Evolutionary conservation across 305 asterid species (phyloP).

Genomic region (Fraxinus dipetala): DNA sequence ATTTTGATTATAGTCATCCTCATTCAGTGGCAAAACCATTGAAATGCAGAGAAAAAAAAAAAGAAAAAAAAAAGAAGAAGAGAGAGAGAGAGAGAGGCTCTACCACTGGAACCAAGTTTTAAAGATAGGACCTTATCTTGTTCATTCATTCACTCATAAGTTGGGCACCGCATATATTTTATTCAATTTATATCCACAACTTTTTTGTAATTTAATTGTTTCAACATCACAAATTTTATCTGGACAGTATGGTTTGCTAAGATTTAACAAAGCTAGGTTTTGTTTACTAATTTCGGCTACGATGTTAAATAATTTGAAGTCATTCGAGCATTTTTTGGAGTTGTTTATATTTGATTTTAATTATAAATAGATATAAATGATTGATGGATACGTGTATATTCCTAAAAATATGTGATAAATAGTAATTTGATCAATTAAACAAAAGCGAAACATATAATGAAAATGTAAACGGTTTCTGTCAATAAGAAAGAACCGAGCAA

Average conservation of each 20-base stretch:
- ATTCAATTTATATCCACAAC: constrained; percentile 9
- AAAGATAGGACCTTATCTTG: constrained; percentile 70
- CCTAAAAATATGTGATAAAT: too few relatives aligned
- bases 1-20: not conserved
- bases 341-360: not conserved
- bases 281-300: not conserved
- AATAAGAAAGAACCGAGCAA: too few relatives aligned
- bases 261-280: not conserved
- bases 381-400: too few relatives aligned
- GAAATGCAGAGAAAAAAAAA: not conserved
- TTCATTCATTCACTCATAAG: constrained; percentile 24
- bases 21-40: constrained; percentile 3
- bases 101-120: constrained; percentile 40
- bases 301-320: not conserved
- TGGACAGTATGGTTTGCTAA: not conserved
- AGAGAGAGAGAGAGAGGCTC: not conserved
- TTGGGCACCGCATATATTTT: constrained; percentile 34
- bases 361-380: too few relatives aligned
- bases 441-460: too few relatives aligned
- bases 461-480: too few relatives aligned
- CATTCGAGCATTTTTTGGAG: not conserved
- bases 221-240: constrained; percentile 14
- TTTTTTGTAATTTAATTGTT: constrained; percentile 9
- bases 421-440: too few relatives aligned
- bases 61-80: not conserved